phyloP scores from a whole-genome alignment of 495 filamentous ascomycete species.

The Trichoderma gamsii region DNA sequence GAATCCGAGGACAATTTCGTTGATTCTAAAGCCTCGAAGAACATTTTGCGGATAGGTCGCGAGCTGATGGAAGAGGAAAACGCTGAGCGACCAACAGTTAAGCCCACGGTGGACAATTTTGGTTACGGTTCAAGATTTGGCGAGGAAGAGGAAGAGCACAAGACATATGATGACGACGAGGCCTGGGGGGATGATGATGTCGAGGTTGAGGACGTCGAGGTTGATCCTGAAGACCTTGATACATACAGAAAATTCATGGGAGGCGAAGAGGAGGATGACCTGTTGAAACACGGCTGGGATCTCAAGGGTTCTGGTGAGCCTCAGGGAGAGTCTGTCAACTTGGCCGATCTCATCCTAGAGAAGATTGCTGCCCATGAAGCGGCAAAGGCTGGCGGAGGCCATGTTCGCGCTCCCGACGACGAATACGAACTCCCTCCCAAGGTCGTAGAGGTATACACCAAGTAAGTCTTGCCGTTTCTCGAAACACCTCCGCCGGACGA shows the following conservation, averaged over 20 bases:
- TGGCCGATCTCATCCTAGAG: slow-evolving; percentile 85
- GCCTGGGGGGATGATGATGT: slow-evolving; percentile 67
- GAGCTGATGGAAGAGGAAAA: slow-evolving; percentile 72
- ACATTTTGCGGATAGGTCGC: slow-evolving; percentile 81
- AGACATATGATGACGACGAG: slow-evolving; percentile 50
- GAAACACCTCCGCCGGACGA: not conserved
- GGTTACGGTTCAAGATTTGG: slow-evolving; percentile 36
- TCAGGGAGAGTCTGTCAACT: slow-evolving; percentile 60
- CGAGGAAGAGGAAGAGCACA: slow-evolving; percentile 27
- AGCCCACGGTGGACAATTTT: slow-evolving; percentile 32
- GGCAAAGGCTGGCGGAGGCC: slow-evolving; percentile 35
- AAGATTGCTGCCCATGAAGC: slow-evolving; percentile 93
- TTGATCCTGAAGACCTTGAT: slow-evolving; percentile 84
- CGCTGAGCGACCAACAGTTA: slow-evolving; percentile 18
- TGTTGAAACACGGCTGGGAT: slow-evolving; percentile 46
- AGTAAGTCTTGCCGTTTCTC: slow-evolving; percentile 45
- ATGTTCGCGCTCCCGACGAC: slow-evolving; percentile 48
- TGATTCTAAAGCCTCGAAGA: slow-evolving; percentile 78
- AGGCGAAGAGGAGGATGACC: slow-evolving; percentile 43
- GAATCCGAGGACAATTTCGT: slow-evolving; percentile 60
- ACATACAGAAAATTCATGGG: slow-evolving; percentile 88
- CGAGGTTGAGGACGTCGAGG: slow-evolving; percentile 67
- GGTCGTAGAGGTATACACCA: slow-evolving; percentile 87
- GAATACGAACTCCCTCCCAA: slow-evolving; percentile 84
- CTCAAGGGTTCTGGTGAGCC: slow-evolving; percentile 34